These are phyloP conservation scores for Vitis vinifera DNA, from an alignment of 164 flowering plant species.

Conservation along the genomic window ASM3070453v1 NC_081805.1:2506501-2507000, in stretches of 20 bases:
- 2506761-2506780: no score
- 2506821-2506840: no score
- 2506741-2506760: slow-evolving; percentile 32
- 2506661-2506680: slow-evolving; percentile 49
- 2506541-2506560: slow-evolving; percentile 42
- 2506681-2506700: slow-evolving; percentile 35
- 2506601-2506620: slow-evolving; percentile 67
- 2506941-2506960: no score
- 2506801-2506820: no score
- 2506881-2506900: no score
- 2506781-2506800: no score
- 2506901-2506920: no score
- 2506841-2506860: no score
- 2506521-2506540: slow-evolving; percentile 43
- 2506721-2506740: slow-evolving; percentile 63
- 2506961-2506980: no score
- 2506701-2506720: slow-evolving; percentile 52
- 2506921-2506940: no score
- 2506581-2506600: slow-evolving; percentile 63
- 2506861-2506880: no score
- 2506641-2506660: slow-evolving; percentile 64
- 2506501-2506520: slow-evolving; percentile 37
- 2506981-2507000: no score
- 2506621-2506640: slow-evolving; percentile 50
- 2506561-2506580: slow-evolving; percentile 44